phyloP scores from a whole-genome alignment of 2,329 filamentous ascomycete genomes.

The Aspergillus udagawae region DNA sequence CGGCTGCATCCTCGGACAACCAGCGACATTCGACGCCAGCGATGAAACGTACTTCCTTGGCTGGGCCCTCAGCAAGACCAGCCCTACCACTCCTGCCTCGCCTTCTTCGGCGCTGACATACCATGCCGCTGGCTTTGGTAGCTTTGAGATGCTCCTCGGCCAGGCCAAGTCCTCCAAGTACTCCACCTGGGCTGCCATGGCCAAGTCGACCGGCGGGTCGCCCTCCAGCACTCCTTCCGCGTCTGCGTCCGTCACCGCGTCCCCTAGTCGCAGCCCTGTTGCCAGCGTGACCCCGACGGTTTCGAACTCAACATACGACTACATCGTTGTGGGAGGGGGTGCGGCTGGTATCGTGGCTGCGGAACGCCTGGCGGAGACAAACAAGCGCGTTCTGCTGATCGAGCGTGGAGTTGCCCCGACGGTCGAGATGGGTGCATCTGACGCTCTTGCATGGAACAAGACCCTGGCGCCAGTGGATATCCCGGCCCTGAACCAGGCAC shows the following conservation, averaged over 20 bases:
- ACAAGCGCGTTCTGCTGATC: conserved; percentile 17
- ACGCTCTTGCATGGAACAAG: conserved; percentile 17
- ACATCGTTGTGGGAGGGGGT: conserved; percentile 20
- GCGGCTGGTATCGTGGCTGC: conserved; percentile 18
- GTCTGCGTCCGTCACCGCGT: conserved; percentile 2
- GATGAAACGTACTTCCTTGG: conserved; percentile 13
- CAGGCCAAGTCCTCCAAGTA: conserved; percentile 15
- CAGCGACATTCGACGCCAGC: conserved; percentile 10
- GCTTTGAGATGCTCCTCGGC: conserved; percentile 11
- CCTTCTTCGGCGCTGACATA: conserved; percentile 10
- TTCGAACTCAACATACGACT: conserved; percentile 17
- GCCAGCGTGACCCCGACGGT: conserved; percentile 10
- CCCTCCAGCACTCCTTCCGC: conserved; percentile 3
- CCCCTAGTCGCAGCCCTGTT: conserved; percentile 5
- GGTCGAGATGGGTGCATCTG: conserved; percentile 10
- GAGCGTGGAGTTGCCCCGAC: conserved; percentile 15
- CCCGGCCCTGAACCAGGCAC: conserved; percentile 13
- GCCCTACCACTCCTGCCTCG: conserved; percentile 11
- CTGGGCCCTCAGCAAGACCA: conserved; percentile 14
- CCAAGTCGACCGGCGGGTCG: conserved; percentile 2
- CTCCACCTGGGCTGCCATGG: conserved; percentile 14
- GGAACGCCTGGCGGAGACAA: conserved; percentile 14
- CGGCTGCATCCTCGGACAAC: conserved; percentile 11
- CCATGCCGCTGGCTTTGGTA: conserved; percentile 14
- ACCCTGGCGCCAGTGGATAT: conserved; percentile 14